Evolutionary conservation across 345 rosid genomes (phyloP).

Genomic region (Acer campestre): DNA sequence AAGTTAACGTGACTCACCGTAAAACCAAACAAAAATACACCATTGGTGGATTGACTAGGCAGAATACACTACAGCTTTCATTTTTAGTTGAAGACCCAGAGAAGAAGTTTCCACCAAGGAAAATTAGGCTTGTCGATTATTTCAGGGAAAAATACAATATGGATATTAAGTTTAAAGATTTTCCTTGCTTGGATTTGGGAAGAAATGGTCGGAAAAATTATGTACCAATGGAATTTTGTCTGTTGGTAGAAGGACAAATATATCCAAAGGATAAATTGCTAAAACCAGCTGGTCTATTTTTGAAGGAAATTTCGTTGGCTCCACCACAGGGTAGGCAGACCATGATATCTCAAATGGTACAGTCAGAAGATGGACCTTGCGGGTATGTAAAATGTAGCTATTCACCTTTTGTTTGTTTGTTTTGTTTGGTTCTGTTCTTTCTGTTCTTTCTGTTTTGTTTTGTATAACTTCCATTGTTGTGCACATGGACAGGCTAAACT

Average conservation of each 20-base stretch:
- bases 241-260: slow-evolving; percentile 74
- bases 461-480: not conserved
- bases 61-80: slow-evolving; percentile 34
- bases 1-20: slow-evolving; percentile 70
- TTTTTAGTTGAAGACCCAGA: slow-evolving; percentile 53
- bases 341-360: slow-evolving; percentile 53
- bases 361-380: slow-evolving; percentile 57
- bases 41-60: slow-evolving; percentile 51
- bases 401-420: not conserved
- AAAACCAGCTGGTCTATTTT: slow-evolving; percentile 30
- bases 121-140: slow-evolving; percentile 50
- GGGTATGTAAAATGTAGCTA: slow-evolving; percentile 47
- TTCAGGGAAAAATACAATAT: slow-evolving; percentile 54
- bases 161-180: slow-evolving; percentile 45
- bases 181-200: slow-evolving; percentile 79
- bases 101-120: slow-evolving; percentile 33
- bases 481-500: not conserved
- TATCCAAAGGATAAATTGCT: slow-evolving; percentile 73
- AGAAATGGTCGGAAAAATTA: slow-evolving; percentile 46
- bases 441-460: not conserved
- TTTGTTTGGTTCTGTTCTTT: too few relatives aligned
- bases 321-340: slow-evolving; percentile 41
- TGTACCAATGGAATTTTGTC: slow-evolving; percentile 87
- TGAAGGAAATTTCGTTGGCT: slow-evolving; percentile 59
- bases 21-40: slow-evolving; percentile 60